A percentile compares a stretch with the other conserved stretches of the same genome.
These are phyloP conservation scores for Pythium rishiriense DNA, from an alignment of 352 stramenopile genomes.

Conservation along the genomic window DNA sequence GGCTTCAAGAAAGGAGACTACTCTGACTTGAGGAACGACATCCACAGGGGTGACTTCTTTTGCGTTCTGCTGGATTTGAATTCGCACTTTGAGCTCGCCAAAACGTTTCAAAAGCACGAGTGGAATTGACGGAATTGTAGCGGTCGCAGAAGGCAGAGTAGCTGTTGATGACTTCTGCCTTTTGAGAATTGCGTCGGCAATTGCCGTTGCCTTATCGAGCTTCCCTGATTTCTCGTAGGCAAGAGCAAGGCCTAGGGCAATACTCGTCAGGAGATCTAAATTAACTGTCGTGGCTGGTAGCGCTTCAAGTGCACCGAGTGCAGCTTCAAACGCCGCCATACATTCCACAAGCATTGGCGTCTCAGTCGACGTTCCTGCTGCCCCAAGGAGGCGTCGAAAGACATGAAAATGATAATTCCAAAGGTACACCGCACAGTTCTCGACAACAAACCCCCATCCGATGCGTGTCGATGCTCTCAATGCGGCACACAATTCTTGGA, in stretches of 20 bases:
- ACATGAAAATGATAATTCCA: slow-evolving; percentile 93
- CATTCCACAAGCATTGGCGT: slow-evolving; percentile 56
- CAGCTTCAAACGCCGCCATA: slow-evolving; percentile 55
- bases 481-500: slow-evolving; percentile 39
- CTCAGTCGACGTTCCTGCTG: not conserved
- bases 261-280: slow-evolving; percentile 47
- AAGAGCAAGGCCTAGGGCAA: slow-evolving; percentile 51
- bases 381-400: slow-evolving; percentile 45
- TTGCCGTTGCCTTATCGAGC: slow-evolving; percentile 48
- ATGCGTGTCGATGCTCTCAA: slow-evolving; percentile 40
- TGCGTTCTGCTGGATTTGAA: slow-evolving; percentile 65
- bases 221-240: slow-evolving; percentile 49
- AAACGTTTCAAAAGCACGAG: slow-evolving; percentile 61
- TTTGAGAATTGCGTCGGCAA: slow-evolving; percentile 64
- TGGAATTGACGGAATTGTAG: slow-evolving; percentile 13
- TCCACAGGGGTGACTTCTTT: slow-evolving; percentile 65
- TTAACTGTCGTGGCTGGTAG: slow-evolving; percentile 27
- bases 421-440: slow-evolving; percentile 86
- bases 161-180: slow-evolving; percentile 27
- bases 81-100: slow-evolving; percentile 60
- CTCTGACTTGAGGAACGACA: slow-evolving; percentile 37
- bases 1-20: slow-evolving; percentile 53
- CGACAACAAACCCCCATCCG: slow-evolving; percentile 63
- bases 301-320: slow-evolving; percentile 47
- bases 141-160: not conserved